These are phyloP conservation scores for Sporothrix sp. DNA, from an alignment of 2,329 filamentous ascomycete species.

Conservation along the genomic window DNA sequence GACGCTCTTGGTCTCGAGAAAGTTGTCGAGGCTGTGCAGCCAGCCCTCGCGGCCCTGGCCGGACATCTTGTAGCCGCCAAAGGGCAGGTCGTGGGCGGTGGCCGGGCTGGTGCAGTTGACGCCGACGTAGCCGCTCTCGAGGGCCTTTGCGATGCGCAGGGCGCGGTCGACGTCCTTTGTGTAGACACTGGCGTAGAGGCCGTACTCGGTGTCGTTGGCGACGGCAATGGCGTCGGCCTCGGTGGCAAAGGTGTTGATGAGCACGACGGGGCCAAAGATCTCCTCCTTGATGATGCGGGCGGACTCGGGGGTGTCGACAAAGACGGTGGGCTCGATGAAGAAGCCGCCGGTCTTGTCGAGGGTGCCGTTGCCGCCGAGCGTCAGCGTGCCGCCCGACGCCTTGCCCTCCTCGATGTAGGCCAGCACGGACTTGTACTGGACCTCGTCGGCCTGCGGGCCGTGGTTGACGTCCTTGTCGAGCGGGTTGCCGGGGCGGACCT, in stretches of 20 bases:
- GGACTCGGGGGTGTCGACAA: conserved; percentile 27
- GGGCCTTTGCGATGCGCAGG: conserved; percentile 31
- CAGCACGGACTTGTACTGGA: conserved; percentile 32
- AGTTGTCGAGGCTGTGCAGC: conserved; percentile 27
- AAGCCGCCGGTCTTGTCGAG: conserved; percentile 21
- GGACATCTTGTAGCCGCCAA: conserved; percentile 32
- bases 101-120: conserved; percentile 36
- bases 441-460: conserved; percentile 37
- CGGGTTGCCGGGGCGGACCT: conserved; percentile 30
- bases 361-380: conserved; percentile 21
- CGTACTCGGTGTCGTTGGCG: conserved; percentile 44
- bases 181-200: conserved; percentile 42
- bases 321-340: conserved; percentile 33
- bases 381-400: conserved; percentile 21
- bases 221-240: conserved; percentile 39
- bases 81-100: conserved; percentile 27
- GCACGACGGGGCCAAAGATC: conserved; percentile 45
- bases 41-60: conserved; percentile 28
- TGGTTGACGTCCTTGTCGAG: conserved; percentile 23
- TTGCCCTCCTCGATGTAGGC: conserved; percentile 29
- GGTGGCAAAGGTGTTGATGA: conserved; percentile 39
- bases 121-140: conserved; percentile 46
- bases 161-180: conserved; percentile 36
- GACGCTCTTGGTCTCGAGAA: conserved; percentile 24
- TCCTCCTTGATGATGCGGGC: conserved; percentile 38